Evolutionary conservation across 1,284 basidiomycete genomes (phyloP).

Genomic region (Trichosporon inkin): DNA sequence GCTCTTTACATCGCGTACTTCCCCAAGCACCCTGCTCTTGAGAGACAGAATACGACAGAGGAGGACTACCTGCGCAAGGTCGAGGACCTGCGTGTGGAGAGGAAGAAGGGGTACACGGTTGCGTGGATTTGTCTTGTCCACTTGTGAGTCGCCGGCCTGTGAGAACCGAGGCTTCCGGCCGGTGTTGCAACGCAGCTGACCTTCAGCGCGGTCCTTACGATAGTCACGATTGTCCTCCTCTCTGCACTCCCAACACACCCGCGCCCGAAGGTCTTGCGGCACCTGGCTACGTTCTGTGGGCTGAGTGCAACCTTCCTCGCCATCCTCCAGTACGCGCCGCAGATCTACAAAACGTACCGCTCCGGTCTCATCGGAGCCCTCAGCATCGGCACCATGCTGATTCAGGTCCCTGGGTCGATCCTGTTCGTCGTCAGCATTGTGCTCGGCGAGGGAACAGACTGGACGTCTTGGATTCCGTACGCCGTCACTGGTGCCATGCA

Average conservation of each 20-base stretch:
- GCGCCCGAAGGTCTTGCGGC: slow-evolving; percentile 53
- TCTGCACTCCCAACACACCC: slow-evolving; percentile 51
- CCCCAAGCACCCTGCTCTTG: slow-evolving; percentile 55
- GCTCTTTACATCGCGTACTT: slow-evolving; percentile 91
- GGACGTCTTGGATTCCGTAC: slow-evolving; percentile 83
- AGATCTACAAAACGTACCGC: slow-evolving; percentile 73
- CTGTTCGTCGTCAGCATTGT: slow-evolving; percentile 84
- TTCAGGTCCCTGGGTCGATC: slow-evolving; percentile 87
- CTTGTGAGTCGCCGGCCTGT: too few species aligned
- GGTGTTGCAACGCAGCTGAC: slow-evolving; percentile 19
- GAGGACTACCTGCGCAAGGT: not conserved
- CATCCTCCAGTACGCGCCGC: slow-evolving; percentile 79
- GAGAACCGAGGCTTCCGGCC: too few species aligned
- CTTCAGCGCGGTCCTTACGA: slow-evolving; percentile 31
- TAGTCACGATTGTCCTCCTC: slow-evolving; percentile 43
- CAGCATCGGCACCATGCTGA: slow-evolving; percentile 85
- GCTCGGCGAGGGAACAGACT: slow-evolving; percentile 71
- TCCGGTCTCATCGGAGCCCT: slow-evolving; percentile 82
- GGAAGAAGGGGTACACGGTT: slow-evolving; percentile 69
- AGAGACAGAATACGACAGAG: slow-evolving; percentile 54
- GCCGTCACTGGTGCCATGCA: slow-evolving; percentile 85
- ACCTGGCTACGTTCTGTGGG: slow-evolving; percentile 84
- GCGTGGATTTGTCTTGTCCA: slow-evolving; percentile 69
- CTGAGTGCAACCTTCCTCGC: slow-evolving; percentile 74
- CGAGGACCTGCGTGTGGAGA: slow-evolving; percentile 53